Evolutionary conservation across 2,329 filamentous ascomycete genomes (phyloP), one percentile per base, ranked within the genome.

Genomic region (Neofusicoccum sp.): DNA sequence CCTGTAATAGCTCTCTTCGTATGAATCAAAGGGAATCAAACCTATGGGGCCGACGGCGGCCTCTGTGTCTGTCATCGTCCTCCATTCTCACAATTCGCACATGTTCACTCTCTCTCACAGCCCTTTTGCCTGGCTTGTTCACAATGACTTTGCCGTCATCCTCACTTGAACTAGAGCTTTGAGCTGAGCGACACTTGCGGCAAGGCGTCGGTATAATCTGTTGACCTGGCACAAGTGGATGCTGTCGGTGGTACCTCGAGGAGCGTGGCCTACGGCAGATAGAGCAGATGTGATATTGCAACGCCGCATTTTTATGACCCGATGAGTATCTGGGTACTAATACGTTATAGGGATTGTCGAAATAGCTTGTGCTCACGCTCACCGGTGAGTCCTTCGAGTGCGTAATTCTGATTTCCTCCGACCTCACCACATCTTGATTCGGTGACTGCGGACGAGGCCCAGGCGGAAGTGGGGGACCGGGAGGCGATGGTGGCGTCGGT

Each of bases 151-250:
- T 61, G 2, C 36, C 40, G 20, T 61, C 59, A 20, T 59, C 48
- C 60, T 54, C 61, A 62, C 20, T 61, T 41, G 41, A 68, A 68
- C 20, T 61, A 48, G 41, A 68, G 69, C 66, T 68, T 72, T 57
- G 65, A 66, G 63, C 33, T 24, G 59, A 47, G 4, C 34, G 43
- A 47, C 73, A 76, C 28, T 68, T 66, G 28, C 71, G 66, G 38
- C 73, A 76, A 14, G 67, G 59, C 6, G 63, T 64, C 7, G 63
- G 59, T 1, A 70, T 59, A 11, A 69, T 47, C 4, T 69, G 64
- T 24, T 71, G 66, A 9, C 69, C 70, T 33, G 72, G 73, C 14
- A 73, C 53, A n/a, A 75, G 67, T 3, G 73, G 73, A 60, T 75
- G 65, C 4, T 68, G 64, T 34, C 71, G 69, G 61, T 76, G 73